Evolutionary conservation across 225 moss, liverwort and hornwort species (phyloP).

Genomic region (Ulota crispa): DNA sequence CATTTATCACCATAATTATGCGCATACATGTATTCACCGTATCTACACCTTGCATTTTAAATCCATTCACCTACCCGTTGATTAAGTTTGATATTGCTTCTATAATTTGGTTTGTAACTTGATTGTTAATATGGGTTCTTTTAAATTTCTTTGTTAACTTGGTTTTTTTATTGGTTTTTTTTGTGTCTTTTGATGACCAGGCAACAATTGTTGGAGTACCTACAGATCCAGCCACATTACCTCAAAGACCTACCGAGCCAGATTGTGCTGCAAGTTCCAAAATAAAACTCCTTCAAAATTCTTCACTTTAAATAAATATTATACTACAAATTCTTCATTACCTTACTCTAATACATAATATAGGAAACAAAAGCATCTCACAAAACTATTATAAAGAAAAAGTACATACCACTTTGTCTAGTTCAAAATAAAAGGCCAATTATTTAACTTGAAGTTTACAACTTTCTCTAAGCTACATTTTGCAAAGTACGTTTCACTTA

Average conservation of each 20-base stretch:
- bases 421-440: not conserved
- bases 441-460: not conserved
- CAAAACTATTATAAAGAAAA: accelerated
- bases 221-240: constrained; percentile 59
- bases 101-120: too few relatives aligned
- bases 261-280: constrained; percentile 66
- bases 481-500: too few relatives aligned
- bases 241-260: constrained; percentile 83
- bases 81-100: too few relatives aligned
- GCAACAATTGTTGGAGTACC: constrained; percentile 44
- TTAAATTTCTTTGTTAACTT: too few relatives aligned
- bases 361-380: accelerated
- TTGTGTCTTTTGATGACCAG: constrained; percentile 28
- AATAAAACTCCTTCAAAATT: accelerated
- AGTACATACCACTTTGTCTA: not conserved
- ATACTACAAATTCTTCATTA: not conserved
- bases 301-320: not conserved
- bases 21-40: too few relatives aligned
- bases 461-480: not conserved
- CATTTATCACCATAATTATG: too few relatives aligned
- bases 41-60: too few relatives aligned
- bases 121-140: too few relatives aligned
- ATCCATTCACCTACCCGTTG: too few relatives aligned
- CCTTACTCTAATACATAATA: accelerated
- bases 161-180: not conserved